Base-by-base conservation (phyloP, 73 alveolate genomes). In the Tetrahymena borealis region DNA sequence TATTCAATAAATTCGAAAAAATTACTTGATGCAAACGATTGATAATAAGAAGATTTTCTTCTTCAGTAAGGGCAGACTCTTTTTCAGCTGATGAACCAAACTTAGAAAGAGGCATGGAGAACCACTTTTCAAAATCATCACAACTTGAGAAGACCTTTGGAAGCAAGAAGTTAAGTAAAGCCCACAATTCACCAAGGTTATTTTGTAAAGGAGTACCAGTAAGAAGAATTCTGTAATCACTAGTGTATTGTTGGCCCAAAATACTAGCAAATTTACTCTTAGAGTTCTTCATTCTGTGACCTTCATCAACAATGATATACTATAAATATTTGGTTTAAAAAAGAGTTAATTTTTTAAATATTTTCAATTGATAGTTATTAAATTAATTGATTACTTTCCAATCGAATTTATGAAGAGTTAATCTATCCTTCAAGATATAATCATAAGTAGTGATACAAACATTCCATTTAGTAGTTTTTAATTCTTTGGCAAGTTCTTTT, bases 71-170 rank as follows among this genome's bases (percentile, higher is more conserved):
- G 42, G 95, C 99, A 38, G 98, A 92, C 60, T 98, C 99, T 90
- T 97, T 97, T 96, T 97, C 99, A 13, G 77, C 90, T 40, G 94
- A 35, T 36, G 93, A 94, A 31, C 96, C 97, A 91, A 94, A 43
- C 42, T 38, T 94, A 38, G 43, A 98, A 96, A 99, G 95, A 39
- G 99, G 99, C 94, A 96, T 96, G 91, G 97, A 96, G 94, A 98
- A 98, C 99, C 99, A 99, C 95, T 98, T 99, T 94, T 99, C 98
- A 90, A 99, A 99, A 90, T 99, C 99, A 39, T 99, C 99, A 95
- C 99, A 96, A 32, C 99, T 96, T 85, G 98, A 95, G 95, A 99
- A 99, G 24, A 99, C 98, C 94, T 97, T 99, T 7, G 99, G 99
- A 13, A 98, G 96, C 78, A 99, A 93, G 91, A 99, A 99, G 94